phyloP scores from a whole-genome alignment of 345 rosid species.

The Moricandia moricandioides region DNA sequence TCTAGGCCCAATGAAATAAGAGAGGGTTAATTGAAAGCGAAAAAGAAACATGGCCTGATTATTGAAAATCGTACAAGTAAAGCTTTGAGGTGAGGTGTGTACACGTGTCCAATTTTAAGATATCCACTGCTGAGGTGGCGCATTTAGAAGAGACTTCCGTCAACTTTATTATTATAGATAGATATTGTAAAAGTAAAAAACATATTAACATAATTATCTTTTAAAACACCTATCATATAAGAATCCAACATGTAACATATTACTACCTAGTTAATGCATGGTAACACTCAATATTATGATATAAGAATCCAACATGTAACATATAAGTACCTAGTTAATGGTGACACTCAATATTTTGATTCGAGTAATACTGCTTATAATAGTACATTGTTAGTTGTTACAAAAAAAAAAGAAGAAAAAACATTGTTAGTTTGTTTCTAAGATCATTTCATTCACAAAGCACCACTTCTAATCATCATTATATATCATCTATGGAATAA shows the following conservation, averaged over 20 bases:
- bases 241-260: not conserved
- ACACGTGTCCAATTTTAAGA: no score
- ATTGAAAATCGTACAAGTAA: no score
- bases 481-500: not conserved
- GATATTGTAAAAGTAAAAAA: no score
- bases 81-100: no score
- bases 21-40: no score
- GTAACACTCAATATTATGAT: not conserved
- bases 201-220: no score
- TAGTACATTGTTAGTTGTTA: not conserved
- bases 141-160: no score
- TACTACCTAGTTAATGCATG: not conserved
- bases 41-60: no score
- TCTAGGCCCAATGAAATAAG: no score
- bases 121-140: no score
- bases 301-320: not conserved
- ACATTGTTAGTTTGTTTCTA: not conserved
- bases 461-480: not conserved
- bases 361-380: not conserved
- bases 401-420: no score
- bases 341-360: not conserved
- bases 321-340: not conserved
- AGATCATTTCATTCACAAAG: not conserved
- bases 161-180: no score
- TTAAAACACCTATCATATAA: not conserved